Conservation (phyloP, 1,284 basidiomycete species). For the Filobasidium uniguttulatum region DNA sequence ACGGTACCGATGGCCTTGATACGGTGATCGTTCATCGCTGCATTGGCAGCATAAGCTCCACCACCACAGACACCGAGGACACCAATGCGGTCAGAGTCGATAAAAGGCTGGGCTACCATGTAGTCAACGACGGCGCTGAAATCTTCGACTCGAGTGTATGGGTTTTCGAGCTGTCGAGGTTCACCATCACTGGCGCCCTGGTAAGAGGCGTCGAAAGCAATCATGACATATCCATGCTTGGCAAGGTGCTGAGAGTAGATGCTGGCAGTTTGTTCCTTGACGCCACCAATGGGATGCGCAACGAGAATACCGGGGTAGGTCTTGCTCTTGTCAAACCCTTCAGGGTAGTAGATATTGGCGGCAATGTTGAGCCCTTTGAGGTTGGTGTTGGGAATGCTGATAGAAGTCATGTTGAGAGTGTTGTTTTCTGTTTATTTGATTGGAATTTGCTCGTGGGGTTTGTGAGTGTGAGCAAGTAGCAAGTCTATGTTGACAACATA, state of each 20-base stretch:
- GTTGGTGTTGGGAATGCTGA: no score
- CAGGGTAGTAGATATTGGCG: slow-evolving; percentile 2
- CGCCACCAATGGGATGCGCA: slow-evolving; percentile 4
- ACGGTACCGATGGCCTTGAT: slow-evolving; percentile 8
- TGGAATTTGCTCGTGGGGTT: no score
- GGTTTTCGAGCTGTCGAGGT: slow-evolving; percentile 9
- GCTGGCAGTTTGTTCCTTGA: slow-evolving; percentile 13
- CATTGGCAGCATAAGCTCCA: slow-evolving; percentile 5
- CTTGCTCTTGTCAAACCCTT: slow-evolving; percentile 7
- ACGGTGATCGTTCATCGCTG: slow-evolving; percentile 10
- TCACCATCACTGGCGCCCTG: slow-evolving; percentile 5
- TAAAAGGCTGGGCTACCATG: slow-evolving; percentile 2
- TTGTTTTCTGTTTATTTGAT: no score
- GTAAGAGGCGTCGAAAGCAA: slow-evolving; percentile 9
- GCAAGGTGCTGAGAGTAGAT: slow-evolving; percentile 3
- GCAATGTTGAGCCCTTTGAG: no score
- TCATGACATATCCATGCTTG: slow-evolving; percentile 1
- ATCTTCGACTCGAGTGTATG: slow-evolving; percentile 4
- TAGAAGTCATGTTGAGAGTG: no score
- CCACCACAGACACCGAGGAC: slow-evolving; percentile 7
- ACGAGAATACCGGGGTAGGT: slow-evolving; percentile 5
- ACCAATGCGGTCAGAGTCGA: slow-evolving; percentile 11
- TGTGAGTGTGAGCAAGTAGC: no score
- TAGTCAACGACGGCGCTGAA: slow-evolving; percentile 10
- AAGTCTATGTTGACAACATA: no score